These are phyloP conservation scores for Lecanosticta acicola DNA, from an alignment of 2,329 filamentous ascomycete species.

Conservation along the genomic window DNA sequence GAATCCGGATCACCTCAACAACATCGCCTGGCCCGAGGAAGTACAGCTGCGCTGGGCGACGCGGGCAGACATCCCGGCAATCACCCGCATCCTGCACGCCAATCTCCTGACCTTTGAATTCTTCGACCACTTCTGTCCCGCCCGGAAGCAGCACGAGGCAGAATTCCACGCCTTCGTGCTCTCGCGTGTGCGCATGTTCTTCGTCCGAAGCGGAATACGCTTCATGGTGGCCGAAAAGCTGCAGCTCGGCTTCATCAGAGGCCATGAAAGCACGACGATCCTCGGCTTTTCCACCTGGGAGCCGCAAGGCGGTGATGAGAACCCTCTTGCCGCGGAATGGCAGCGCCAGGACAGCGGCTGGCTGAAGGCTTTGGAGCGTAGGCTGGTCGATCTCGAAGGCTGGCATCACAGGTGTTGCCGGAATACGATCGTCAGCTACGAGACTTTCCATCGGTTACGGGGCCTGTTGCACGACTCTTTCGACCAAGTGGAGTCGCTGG, in stretches of 20 bases:
- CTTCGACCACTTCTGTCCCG: conserved; percentile 16
- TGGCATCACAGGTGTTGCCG: conserved; percentile 15
- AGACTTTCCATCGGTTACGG: conserved; percentile 8
- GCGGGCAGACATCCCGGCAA: conserved; percentile 15
- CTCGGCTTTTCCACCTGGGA: conserved; percentile 19
- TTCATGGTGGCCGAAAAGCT: conserved; percentile 19
- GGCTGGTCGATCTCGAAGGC: conserved; percentile 9
- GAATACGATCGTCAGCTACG: conserved; percentile 16
- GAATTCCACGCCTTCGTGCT: conserved; percentile 17
- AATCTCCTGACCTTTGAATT: conserved; percentile 11
- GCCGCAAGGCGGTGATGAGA: conserved; percentile 11
- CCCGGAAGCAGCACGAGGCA: conserved; percentile 6
- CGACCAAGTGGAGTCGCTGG: conserved; percentile 6
- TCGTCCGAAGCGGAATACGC: conserved; percentile 12
- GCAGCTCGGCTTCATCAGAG: conserved; percentile 1
- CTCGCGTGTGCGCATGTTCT: conserved; percentile 15
- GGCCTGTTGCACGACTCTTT: conserved; percentile 11
- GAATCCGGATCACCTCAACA: no score
- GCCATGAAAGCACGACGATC: conserved; percentile 8
- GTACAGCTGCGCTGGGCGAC: conserved; percentile 16
- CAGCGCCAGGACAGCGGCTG: conserved; percentile 5
- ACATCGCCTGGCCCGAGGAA: conserved; percentile 21
- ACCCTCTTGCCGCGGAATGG: conserved; percentile 13
- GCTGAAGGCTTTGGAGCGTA: conserved; percentile 6
- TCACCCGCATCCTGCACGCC: conserved; percentile 5